Evolutionary conservation across 345 rosid genomes (phyloP), one percentile per base, ranked within the genome.

Genomic region (Gynandropsis gynandra): DNA sequence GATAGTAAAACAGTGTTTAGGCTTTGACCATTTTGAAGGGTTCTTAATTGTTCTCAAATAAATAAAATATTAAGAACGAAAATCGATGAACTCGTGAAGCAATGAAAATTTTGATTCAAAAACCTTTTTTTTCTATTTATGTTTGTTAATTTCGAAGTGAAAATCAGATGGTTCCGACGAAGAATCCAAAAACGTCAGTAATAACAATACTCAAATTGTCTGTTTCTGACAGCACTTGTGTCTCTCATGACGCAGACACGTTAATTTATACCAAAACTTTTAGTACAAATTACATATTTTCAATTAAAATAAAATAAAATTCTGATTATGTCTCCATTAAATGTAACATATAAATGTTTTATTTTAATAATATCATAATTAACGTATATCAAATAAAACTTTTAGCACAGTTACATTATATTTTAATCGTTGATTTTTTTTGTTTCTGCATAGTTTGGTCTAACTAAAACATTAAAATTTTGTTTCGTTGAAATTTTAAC

Each of bases 161-260:
- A 46, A 62, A 56, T 56, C 20, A 44, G 45, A 34, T 9, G 52
- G 20, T 51, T 62, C 24, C 36, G 33, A 51, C 50, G 43, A 58
- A 68, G 47, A 61, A 59, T 65, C 61, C 60, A 59, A 64, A 63
- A 58, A 16, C 5, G 29, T 24, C 5, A 24, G 5, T 24, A 24
- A 24, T 24, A 24, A 24, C 29, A 24, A 24, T 24, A 24, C 29
- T 24, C 10, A 45, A 48, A 55, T 19, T 52, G 66, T 54, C 68
- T 52, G 54, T 43, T 48, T 64, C 58, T 42, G 62, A 42, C 73
- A 72, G 38, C 80, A 63, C 59, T 64, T 36, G 32, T 68, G 67
- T 72, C 73, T 66, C 63, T 49, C 64, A 52, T 44, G 27, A 54
- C 37, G 33, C 42, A 34, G 69, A 76, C 78, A 53, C 54, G 4